These are phyloP conservation scores for Aethionema arabicum DNA, from an alignment of 345 rosid genomes.

Conservation along the genomic window DNA sequence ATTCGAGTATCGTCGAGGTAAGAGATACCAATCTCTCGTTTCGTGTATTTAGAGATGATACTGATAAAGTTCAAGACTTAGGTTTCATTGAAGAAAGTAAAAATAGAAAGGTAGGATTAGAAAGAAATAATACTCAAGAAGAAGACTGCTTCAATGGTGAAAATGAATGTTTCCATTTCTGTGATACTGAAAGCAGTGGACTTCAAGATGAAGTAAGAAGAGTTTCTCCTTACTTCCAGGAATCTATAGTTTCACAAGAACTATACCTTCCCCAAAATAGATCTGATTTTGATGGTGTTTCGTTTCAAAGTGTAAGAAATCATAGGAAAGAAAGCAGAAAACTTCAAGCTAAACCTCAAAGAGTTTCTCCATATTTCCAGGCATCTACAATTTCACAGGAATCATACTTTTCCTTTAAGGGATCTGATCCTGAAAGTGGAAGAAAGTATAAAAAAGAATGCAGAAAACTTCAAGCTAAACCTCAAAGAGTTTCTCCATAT, in stretches of 20 bases:
- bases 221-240: too few species aligned
- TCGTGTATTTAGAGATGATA: conserved; percentile 5
- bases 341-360: conserved; percentile 9
- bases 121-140: neutral
- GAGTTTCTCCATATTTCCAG: conserved; percentile 31
- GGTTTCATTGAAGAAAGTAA: conserved; percentile 4
- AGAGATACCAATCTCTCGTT: conserved; percentile 9
- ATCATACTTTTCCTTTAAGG: neutral
- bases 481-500: conserved; percentile 17
- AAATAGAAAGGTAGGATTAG: neutral
- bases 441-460: neutral
- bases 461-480: conserved; percentile 12
- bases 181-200: neutral
- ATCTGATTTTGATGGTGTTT: conserved; percentile 9
- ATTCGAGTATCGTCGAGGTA: conserved; percentile 7
- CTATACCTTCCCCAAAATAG: neutral
- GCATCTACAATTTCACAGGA: conserved; percentile 11
- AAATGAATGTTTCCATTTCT: neutral
- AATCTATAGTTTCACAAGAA: conserved; percentile 10
- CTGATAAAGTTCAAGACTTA: conserved; percentile 1
- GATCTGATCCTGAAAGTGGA: conserved; percentile 5
- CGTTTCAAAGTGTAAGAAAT: conserved; percentile 1
- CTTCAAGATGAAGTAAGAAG: too few species aligned
- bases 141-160: neutral
- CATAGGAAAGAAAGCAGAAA: neutral